A percentile compares a stretch with the other conserved stretches of the same genome.
Evolutionary conservation across 2,329 filamentous ascomycete species (phyloP).

Genomic region (Aspergillus nomiae): DNA sequence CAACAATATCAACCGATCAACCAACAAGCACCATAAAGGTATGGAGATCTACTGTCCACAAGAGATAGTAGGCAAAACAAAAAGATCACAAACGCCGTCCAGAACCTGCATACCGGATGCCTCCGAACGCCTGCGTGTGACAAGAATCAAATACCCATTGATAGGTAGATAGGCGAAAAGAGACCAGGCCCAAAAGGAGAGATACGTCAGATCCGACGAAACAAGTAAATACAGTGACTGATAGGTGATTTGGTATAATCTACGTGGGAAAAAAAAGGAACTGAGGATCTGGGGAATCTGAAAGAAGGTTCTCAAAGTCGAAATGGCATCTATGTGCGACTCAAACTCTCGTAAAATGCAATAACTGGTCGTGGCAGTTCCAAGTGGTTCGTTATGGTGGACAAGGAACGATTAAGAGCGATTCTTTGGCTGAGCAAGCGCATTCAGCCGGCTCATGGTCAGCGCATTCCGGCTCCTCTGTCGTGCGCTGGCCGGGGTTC

Average conservation of each 20-base stretch:
- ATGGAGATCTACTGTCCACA: background rate
- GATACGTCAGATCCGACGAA: conserved; percentile 12
- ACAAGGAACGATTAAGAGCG: conserved; percentile 27
- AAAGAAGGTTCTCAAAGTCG: conserved; percentile 3
- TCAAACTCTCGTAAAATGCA: conserved; percentile 8
- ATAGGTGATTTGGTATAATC: conserved; percentile 4
- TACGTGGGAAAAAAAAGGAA: conserved; percentile 2
- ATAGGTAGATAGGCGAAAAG: background rate
- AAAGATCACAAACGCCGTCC: conserved; percentile 15
- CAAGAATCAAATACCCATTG: conserved; percentile 8
- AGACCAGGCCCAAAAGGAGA: conserved; percentile 10
- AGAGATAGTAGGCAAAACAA: background rate
- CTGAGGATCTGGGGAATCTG: conserved; percentile 2
- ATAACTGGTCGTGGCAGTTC: conserved; percentile 1
- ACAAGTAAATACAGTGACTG: conserved; percentile 16
- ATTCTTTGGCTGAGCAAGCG: conserved; percentile 50
- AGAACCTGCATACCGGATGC: conserved; percentile 20
- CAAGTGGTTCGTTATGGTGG: background rate
- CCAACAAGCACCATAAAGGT: background rate
- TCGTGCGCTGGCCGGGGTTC: conserved; percentile 34
- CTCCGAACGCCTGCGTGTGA: conserved; percentile 20
- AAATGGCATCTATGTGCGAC: conserved; percentile 10
- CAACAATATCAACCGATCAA: background rate
- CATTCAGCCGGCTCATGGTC: conserved; percentile 50
- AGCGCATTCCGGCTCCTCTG: conserved; percentile 36